Percentiles rank a stretch among this genome's conserved stretches.
These are phyloP conservation scores for Niebla homalea DNA, from an alignment of 495 filamentous ascomycete genomes.

Conservation along the genomic window DNA sequence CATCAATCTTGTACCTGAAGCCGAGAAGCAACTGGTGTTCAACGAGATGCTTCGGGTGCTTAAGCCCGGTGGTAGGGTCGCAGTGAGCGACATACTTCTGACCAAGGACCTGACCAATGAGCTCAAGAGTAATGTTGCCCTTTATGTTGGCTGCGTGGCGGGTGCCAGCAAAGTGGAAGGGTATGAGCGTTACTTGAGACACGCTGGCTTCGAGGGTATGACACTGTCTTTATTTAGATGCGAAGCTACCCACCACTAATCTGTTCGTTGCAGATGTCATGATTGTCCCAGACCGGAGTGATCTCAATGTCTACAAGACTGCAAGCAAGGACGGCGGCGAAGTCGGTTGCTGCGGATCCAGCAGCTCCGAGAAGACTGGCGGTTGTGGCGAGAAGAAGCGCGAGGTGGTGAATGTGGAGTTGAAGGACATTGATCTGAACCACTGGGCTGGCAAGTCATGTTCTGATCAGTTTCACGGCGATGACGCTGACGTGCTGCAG, in stretches of 20 bases:
- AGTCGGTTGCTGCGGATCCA: constrained; percentile 12
- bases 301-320: constrained; percentile 45
- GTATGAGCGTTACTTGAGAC: constrained; percentile 42
- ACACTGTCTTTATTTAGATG: background rate
- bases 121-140: constrained; percentile 32
- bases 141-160: constrained; percentile 49
- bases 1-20: constrained; percentile 48
- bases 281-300: constrained; percentile 38
- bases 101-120: constrained; percentile 37
- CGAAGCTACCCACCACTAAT: constrained; percentile 1
- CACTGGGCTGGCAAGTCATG: constrained; percentile 37
- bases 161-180: constrained; percentile 41
- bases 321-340: constrained; percentile 11
- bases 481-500: constrained; percentile 16
- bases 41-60: constrained; percentile 48
- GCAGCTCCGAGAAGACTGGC: background rate
- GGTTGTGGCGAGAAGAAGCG: background rate
- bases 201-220: constrained; percentile 43
- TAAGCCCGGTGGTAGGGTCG: constrained; percentile 46
- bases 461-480: background rate
- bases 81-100: constrained; percentile 51
- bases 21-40: constrained; percentile 45
- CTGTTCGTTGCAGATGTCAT: constrained; percentile 27
- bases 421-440: constrained; percentile 30
- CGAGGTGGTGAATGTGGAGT: constrained; percentile 1